Base-by-base conservation (phyloP, 2,329 filamentous ascomycete species). In the Aspergillus sp. region DNA sequence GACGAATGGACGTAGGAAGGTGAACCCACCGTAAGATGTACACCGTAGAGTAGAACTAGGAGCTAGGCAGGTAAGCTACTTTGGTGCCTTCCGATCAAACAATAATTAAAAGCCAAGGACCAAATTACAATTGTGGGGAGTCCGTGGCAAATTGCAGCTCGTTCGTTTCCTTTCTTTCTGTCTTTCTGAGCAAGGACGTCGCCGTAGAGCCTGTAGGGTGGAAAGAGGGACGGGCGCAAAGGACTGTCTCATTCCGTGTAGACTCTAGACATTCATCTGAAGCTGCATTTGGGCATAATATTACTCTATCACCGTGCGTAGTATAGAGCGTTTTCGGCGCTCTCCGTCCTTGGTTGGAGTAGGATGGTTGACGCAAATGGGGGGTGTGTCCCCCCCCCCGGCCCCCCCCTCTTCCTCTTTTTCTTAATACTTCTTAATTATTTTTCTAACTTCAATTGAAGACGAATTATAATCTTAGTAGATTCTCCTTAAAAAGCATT, bases 61-160 rank as follows among this genome's bases (percentile, higher is more conserved):
- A 51, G 29, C 22, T 51, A 22, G 24, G 18, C 24, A 49, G 24
- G 24, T 22, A 49, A 49, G 26, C 22, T 51, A 9, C 29, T 11
- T 11, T 51, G 29, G 32, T 36, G 10, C 36, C 36, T 51, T n/a
- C 22, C n/a, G 42, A 20, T 50, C 42, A 39, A 22, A 54, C 50
- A 50, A 50, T 50, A 29, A 49, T 52, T 49, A 57, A 47, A 56
- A 58, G 52, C 24, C 24, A 24, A 24, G 24, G 24, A 6, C 24
- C 36, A 52, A 54, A 59, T 61, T 61, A 62, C 58, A 55, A 58
- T 31, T 54, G 61, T 62, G 63, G 64, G 52, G 64, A 36, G 54
- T 58, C 58, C 61, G 65, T 67, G 65, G 65, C 65, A 60, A 66
- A 67, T 62, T 62, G 57, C 56, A 61, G 60, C 14, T 42, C 31